phyloP scores from a whole-genome alignment of 2,329 filamentous ascomycete genomes.

The Penicillium sp. region DNA sequence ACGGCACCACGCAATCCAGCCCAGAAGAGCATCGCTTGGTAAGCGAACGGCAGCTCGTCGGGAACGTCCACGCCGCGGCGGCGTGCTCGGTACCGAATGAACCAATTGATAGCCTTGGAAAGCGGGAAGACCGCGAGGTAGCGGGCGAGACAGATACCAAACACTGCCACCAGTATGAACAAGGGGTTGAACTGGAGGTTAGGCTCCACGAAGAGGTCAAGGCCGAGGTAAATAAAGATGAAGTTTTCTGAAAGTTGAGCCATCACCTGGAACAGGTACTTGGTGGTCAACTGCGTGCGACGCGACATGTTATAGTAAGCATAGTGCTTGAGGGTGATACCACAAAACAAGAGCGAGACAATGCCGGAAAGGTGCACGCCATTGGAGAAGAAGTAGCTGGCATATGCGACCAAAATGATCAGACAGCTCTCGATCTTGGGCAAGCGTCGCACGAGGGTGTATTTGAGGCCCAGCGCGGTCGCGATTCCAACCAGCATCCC shows the following conservation, averaged over 20 bases:
- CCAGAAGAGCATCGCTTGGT: conserved; percentile 99
- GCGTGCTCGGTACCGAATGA: conserved; percentile 80
- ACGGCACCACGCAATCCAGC: conserved; percentile 92
- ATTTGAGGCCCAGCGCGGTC: conserved; percentile 86
- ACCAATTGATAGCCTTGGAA: conserved; percentile 84
- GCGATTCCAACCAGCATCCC: conserved; percentile 82
- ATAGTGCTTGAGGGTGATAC: conserved; percentile 97
- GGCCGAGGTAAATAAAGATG: conserved; percentile 97
- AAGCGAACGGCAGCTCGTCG: conserved; percentile 89
- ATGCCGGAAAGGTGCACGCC: conserved; percentile 95
- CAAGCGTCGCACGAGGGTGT: conserved; percentile 86
- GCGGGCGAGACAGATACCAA: conserved; percentile 86
- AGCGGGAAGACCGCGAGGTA: conserved; percentile 95
- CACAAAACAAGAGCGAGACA: conserved; percentile 92
- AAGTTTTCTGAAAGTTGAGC: conserved; percentile 98
- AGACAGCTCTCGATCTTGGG: conserved; percentile 97
- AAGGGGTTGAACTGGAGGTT: conserved; percentile 87
- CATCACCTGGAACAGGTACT: conserved; percentile 93
- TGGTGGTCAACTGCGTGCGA: conserved; percentile 93
- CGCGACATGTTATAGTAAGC: conserved; percentile 99
- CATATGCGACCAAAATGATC: conserved; percentile 89
- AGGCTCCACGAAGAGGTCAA: conserved; percentile 90
- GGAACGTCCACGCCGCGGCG: conserved; percentile 71
- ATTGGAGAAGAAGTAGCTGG: conserved; percentile 97
- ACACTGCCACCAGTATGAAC: conserved; percentile 87